Evolutionary conservation across 768 basidiomycete genomes (phyloP), one percentile per base, ranked within the genome.

Genomic region (Amyloporia xantha): DNA sequence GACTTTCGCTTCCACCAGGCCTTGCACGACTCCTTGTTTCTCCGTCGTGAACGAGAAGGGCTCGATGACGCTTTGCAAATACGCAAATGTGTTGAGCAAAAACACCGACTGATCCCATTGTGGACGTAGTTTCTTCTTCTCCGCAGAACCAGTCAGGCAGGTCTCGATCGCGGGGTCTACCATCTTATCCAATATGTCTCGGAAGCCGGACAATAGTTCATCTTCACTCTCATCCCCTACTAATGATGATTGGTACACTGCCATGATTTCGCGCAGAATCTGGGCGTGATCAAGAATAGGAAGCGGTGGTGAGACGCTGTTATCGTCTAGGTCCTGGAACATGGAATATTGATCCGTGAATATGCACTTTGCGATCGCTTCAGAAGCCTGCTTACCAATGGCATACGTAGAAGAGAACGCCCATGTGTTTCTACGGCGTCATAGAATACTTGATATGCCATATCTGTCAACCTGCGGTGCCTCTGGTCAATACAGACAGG

Each of bases 401-500:
- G 67, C n/a, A 77, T 64, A 19, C 75, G 73, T 10, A 71, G 62
- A 7, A 84, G 64, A 3, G 80, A 79, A 25, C 86, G 80, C 1
- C 91, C 88, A 66, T 92, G 91, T 0, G 84, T 75, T 48, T 89
- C 86, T 40, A 98, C 83, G 2, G 91, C 84, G 41, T 91, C 89
- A 54, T 89, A 87, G 66, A 98, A 99, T 11, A 86, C 78, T 41
- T 82, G 78, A 65, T 91, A 89, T 1, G 93, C 82, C 13, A 81
- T 69, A 2, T 82, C 82, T 11, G 89, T 89, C 48, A 94, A 82
- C 55, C 92, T 39, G 38, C 38, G 19, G 30, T 15, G 38, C 9
- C 38, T 6, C 9, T 39, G 7, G 17, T 24, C 21, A 37, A 24
- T 5, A 12, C 3, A 13, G 7, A 41, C 5, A 47, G 30, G n/a